Evolutionary conservation across 2,329 filamentous ascomycete species (phyloP).

Genomic region (Diaporthe helianthi): DNA sequence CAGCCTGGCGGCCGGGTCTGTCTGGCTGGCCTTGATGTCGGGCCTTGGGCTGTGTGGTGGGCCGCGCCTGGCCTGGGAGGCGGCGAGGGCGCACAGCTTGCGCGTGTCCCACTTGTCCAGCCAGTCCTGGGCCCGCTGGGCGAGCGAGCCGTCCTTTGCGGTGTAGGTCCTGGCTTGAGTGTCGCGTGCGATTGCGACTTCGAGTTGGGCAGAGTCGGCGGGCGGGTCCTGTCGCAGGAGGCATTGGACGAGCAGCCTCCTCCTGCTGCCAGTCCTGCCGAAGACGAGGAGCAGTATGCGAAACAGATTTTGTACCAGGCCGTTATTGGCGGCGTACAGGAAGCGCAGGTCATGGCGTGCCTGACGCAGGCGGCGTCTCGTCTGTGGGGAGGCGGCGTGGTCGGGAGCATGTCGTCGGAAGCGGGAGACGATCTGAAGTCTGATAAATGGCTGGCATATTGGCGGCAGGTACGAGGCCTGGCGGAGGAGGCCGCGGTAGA

Average conservation of each 20-base stretch:
- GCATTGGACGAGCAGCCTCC: slow-evolving; percentile 54
- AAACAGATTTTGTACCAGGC: slow-evolving; percentile 55
- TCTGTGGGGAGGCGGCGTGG: slow-evolving; percentile 27
- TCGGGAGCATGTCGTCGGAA: slow-evolving; percentile 53
- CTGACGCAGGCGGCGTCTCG: slow-evolving; percentile 45
- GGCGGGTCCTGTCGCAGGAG: slow-evolving; percentile 49
- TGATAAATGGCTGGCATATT: slow-evolving; percentile 54
- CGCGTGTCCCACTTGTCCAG: slow-evolving; percentile 57
- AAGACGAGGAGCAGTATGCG: slow-evolving; percentile 58
- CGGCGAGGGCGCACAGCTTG: slow-evolving; percentile 52
- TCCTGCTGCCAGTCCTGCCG: slow-evolving; percentile 59
- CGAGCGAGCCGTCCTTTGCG: slow-evolving; percentile 18
- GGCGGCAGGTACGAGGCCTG: slow-evolving; percentile 66
- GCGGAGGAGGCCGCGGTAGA: slow-evolving; percentile 67
- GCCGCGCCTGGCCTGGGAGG: slow-evolving; percentile 47
- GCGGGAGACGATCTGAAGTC: slow-evolving; percentile 50
- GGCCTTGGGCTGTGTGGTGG: slow-evolving; percentile 44
- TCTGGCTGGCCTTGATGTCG: slow-evolving; percentile 39
- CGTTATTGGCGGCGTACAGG: slow-evolving; percentile 61
- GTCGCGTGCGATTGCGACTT: slow-evolving; percentile 35
- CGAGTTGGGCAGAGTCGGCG: slow-evolving; percentile 50
- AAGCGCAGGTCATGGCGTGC: slow-evolving; percentile 53
- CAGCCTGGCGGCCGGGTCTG: slow-evolving; percentile 47
- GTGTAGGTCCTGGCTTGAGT: slow-evolving; percentile 1
- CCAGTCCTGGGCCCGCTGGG: slow-evolving; percentile 45